phyloP scores from a whole-genome alignment of 495 filamentous ascomycete genomes.

The Neurospora sp. region DNA sequence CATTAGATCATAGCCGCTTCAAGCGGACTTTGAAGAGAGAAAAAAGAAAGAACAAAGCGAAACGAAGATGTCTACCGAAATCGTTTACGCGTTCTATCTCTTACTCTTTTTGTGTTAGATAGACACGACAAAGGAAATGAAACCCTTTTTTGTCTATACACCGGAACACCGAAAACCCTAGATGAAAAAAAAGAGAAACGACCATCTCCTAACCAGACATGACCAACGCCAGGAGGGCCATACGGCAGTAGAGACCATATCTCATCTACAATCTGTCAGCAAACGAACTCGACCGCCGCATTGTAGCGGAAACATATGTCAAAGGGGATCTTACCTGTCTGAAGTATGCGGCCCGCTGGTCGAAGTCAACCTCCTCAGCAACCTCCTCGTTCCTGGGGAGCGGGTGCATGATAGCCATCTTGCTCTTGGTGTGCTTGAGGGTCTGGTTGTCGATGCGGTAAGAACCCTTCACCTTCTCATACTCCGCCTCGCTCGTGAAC shows the following conservation, averaged over 20 bases:
- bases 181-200: background rate
- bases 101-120: background rate
- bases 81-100: conserved; percentile 4
- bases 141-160: background rate
- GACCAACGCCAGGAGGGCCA: conserved; percentile 90
- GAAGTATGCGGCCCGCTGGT: conserved; percentile 95
- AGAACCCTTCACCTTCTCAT: conserved; percentile 75
- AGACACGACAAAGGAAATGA: background rate
- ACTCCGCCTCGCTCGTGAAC: conserved; percentile 67
- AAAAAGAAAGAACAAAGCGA: background rate
- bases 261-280: conserved; percentile 64
- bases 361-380: conserved; percentile 90
- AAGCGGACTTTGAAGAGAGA: conserved; percentile 7
- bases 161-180: background rate
- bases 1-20: conserved; percentile 7
- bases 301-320: background rate
- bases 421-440: conserved; percentile 82
- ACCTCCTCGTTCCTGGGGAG: conserved; percentile 89
- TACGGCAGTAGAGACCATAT: conserved; percentile 94
- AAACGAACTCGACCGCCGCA: conserved; percentile 12
- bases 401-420: conserved; percentile 92
- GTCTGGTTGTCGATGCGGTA: conserved; percentile 83
- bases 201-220: conserved; percentile 45
- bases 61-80: background rate
- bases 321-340: conserved; percentile 69